phyloP scores from a whole-genome alignment of 495 filamentous ascomycete genomes.

The Neohortaea acidophila region DNA sequence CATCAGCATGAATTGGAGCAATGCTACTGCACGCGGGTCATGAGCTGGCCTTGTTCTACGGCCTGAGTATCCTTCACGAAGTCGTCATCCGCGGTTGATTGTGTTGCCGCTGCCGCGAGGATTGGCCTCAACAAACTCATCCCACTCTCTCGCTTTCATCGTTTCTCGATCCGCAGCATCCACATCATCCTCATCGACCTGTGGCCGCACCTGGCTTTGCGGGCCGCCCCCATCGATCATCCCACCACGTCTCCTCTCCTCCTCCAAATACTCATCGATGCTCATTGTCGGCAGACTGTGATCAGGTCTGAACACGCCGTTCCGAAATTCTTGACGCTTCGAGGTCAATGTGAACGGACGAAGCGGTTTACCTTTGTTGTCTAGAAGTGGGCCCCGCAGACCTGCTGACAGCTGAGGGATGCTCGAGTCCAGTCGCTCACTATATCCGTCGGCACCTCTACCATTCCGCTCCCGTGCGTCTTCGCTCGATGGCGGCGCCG shows the following conservation, averaged over 20 bases:
- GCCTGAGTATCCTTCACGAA: no score
- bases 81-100: conserved; percentile 29
- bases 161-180: conserved; percentile 78
- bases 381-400: conserved; percentile 60
- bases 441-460: conserved; percentile 40
- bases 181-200: conserved; percentile 76
- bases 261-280: conserved; percentile 93
- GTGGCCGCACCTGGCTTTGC: conserved; percentile 49
- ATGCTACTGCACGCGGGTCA: no score
- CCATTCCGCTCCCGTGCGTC: conserved; percentile 22
- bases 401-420: conserved; percentile 38
- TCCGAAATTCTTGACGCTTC: conserved; percentile 56
- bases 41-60: no score
- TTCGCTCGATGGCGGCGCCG: no score
- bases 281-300: conserved; percentile 95
- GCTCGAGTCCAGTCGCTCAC: conserved; percentile 58
- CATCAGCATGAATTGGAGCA: no score
- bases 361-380: conserved; percentile 66
- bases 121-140: conserved; percentile 86
- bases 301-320: conserved; percentile 76
- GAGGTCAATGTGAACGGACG: conserved; percentile 72
- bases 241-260: conserved; percentile 73
- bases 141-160: conserved; percentile 87
- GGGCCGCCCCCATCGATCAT: conserved; percentile 85
- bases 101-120: conserved; percentile 41